Evolutionary conservation across 179 eudicot species (phyloP).

Genomic region (Spergularia azorica): DNA sequence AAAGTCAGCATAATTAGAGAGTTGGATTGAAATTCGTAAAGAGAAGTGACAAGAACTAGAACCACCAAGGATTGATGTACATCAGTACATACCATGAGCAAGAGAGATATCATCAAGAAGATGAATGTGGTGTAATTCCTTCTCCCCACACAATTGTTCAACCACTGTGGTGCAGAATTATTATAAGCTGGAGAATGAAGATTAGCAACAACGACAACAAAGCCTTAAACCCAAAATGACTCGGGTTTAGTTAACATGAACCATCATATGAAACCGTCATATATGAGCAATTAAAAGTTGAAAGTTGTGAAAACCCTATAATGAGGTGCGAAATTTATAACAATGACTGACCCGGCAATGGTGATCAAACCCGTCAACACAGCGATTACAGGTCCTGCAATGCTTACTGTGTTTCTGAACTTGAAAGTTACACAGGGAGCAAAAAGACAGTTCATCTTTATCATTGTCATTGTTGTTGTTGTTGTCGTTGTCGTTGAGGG

Average conservation of each 20-base stretch:
- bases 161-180: slow-evolving; percentile 54
- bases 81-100: slow-evolving; percentile 65
- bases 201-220: neutral
- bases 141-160: slow-evolving; percentile 93
- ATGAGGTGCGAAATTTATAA: no score
- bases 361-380: slow-evolving; percentile 96
- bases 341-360: slow-evolving; percentile 70
- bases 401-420: slow-evolving; percentile 85
- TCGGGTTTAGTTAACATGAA: no score
- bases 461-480: slow-evolving; percentile 24
- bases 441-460: slow-evolving; percentile 70
- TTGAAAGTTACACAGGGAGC: slow-evolving; percentile 69
- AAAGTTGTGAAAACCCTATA: neutral
- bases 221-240: no score
- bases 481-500: neutral
- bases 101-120: slow-evolving; percentile 64
- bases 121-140: slow-evolving; percentile 85
- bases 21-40: neutral
- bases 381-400: slow-evolving; percentile 84
- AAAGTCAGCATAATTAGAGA: no score
- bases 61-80: neutral
- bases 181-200: slow-evolving; percentile 5
- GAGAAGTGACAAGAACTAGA: neutral
- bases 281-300: no score
- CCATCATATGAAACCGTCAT: no score